phyloP scores from a whole-genome alignment of 139 green algal species.

The Diplosphaera chodatii region DNA sequence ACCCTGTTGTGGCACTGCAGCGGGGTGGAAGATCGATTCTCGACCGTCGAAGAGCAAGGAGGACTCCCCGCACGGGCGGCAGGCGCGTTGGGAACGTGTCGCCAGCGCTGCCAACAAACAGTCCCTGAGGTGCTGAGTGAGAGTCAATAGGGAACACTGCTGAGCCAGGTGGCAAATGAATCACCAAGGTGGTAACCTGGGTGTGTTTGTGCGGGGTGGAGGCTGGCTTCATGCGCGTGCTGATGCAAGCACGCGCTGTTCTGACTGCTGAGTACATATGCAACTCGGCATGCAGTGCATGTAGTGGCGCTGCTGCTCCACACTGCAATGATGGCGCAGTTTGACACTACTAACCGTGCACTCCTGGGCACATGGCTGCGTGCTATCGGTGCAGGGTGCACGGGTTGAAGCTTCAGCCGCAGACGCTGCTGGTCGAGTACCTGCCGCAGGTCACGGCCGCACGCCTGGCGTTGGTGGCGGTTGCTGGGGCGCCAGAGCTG shows the following conservation, averaged over 20 bases:
- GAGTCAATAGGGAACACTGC: too few relatives aligned
- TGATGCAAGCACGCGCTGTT: too few relatives aligned
- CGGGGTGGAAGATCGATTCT: neutral
- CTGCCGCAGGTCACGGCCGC: constrained; percentile 1
- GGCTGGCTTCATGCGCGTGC: too few relatives aligned
- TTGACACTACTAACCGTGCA: too few relatives aligned
- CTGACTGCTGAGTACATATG: too few relatives aligned
- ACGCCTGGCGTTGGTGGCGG: constrained; percentile 30
- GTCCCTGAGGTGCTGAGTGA: constrained; percentile 38
- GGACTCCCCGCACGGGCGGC: constrained; percentile 13
- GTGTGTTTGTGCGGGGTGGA: neutral
- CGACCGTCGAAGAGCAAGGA: constrained; percentile 3
- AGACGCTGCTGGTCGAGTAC: constrained; percentile 26
- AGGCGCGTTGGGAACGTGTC: constrained; percentile 61
- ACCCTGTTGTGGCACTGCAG: neutral
- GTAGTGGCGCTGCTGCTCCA: too few relatives aligned
- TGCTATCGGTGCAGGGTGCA: constrained; percentile 29
- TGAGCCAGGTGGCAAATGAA: too few relatives aligned
- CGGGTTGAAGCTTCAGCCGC: constrained; percentile 37
- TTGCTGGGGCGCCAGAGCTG: constrained; percentile 44
- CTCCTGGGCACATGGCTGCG: neutral
- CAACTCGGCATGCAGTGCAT: too few relatives aligned
- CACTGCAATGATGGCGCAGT: too few relatives aligned
- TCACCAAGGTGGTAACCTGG: neutral
- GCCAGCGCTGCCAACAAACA: constrained; percentile 80